Percentiles rank a stretch among this genome's conserved stretches.
These are phyloP conservation scores for Cryphonectria parasitica DNA, from an alignment of 2,329 filamentous ascomycete genomes.

Conservation along the genomic window DNA sequence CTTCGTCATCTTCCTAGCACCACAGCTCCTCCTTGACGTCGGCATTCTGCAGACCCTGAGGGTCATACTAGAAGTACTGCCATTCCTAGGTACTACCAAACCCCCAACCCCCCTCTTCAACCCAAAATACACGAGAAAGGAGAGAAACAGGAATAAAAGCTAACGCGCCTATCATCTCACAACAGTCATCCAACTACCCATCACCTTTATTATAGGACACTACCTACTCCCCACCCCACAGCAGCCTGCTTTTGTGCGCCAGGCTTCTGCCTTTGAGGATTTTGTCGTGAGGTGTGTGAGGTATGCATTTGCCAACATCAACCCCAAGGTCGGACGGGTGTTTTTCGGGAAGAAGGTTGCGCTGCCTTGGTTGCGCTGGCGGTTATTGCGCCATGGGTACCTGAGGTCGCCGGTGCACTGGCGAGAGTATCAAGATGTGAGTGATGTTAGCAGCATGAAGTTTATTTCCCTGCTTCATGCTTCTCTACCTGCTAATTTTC, in stretches of 20 bases:
- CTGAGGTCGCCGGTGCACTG: constrained; percentile 65
- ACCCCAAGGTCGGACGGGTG: constrained; percentile 68
- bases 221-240: constrained; percentile 49
- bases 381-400: constrained; percentile 74
- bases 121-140: not conserved
- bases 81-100: constrained; percentile 65
- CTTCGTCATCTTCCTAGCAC: constrained; percentile 72
- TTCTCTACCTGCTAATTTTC: not conserved
- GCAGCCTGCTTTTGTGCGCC: constrained; percentile 66
- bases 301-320: constrained; percentile 75
- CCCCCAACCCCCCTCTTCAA: not conserved
- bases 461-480: not conserved
- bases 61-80: constrained; percentile 65
- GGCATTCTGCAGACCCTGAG: constrained; percentile 62
- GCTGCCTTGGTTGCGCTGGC: constrained; percentile 74
- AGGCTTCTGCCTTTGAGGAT: constrained; percentile 76
- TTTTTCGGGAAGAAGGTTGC: constrained; percentile 79
- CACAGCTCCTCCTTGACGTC: constrained; percentile 71
- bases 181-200: constrained; percentile 62
- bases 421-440: constrained; percentile 57
- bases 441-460: constrained; percentile 28
- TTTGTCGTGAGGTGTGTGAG: constrained; percentile 76
- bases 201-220: constrained; percentile 61
- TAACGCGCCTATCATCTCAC: not conserved
- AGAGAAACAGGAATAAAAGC: constrained; percentile 1